Evolutionary conservation across 352 stramenopile species (phyloP), one percentile per base, ranked within the genome.

Genomic region (Phytophthora fragariae): DNA sequence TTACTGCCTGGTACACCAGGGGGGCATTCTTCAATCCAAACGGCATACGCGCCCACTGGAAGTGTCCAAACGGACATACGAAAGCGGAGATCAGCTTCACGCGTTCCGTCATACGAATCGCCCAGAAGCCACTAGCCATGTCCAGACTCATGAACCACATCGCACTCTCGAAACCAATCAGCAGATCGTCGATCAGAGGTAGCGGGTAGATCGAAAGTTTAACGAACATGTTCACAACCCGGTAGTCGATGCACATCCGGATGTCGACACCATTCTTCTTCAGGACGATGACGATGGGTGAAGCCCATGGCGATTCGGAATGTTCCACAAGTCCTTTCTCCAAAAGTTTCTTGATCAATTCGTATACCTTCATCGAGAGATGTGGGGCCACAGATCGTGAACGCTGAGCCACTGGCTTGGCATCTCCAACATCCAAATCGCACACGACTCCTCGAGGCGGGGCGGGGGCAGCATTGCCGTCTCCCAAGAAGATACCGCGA

Each of bases 1-100:
- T 29, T 0, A 62, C 17, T 3, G 31, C 5, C 19, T 80, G 64
- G 31, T 74, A 80, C 0, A 76, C 44, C 3, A 72, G 9, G 0
- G 58, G 60, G 0, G 68, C 68, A 1, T 80, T 80, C 17, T 77
- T 77, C 0, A 77, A 31, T 5, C 73, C 73, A 5, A 76, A 75
- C 27, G 27, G 27, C 27, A 31, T 4, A 61, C 68, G 29, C 0
- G 57, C 5, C 68, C 63, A 77, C 19, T 80, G 49, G 14, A 75
- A 80, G 12, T 77, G 64, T 12, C 73, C 68, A 1, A 77, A 55
- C 0, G 73, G 68, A 12, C 64, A 80, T 10, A 80, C 63, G 31
- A 77, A 77, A 0, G 64, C 69, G 0, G 47, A 70, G 10, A 81
- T 72, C 4, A 35, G 0, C n/a, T 69, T 70, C 0, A 70, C 70